Evolutionary conservation across 2,329 filamentous ascomycete species (phyloP).

Genomic region (Pseudovirgaria hyperparasitica): DNA sequence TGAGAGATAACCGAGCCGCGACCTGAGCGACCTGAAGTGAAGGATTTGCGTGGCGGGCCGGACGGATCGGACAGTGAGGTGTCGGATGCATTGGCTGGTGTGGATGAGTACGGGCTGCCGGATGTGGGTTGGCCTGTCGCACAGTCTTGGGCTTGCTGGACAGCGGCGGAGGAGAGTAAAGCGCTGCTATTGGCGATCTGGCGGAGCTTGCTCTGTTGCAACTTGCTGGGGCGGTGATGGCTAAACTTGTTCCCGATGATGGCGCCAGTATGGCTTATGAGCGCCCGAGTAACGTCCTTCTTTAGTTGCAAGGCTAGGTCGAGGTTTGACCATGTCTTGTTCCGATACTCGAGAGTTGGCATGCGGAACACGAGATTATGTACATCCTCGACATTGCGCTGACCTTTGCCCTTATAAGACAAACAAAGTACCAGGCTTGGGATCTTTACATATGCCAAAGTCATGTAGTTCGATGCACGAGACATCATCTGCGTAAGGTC

Average conservation of each 20-base stretch:
- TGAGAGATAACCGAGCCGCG: conserved; percentile 2
- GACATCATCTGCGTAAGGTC: conserved; percentile 95
- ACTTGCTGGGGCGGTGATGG: conserved; percentile 69
- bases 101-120: background rate
- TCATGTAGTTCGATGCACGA: conserved; percentile 94
- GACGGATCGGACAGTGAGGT: background rate
- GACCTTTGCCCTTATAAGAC: conserved; percentile 90
- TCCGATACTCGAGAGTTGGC: conserved; percentile 87
- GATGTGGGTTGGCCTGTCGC: conserved; percentile 3
- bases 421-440: conserved; percentile 90
- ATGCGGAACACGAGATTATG: conserved; percentile 96
- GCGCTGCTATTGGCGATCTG: conserved; percentile 73
- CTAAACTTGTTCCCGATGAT: conserved; percentile 97
- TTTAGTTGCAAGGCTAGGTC: conserved; percentile 88
- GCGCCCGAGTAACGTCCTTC: conserved; percentile 82
- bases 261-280: conserved; percentile 89
- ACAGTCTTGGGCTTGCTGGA: conserved; percentile 1
- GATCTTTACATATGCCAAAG: conserved; percentile 87
- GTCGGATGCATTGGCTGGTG: conserved; percentile 2
- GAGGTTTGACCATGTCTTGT: conserved; percentile 98
- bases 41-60: conserved; percentile 5
- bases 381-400: conserved; percentile 91
- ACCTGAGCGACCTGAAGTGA: conserved; percentile 4
- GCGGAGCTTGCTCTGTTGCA: conserved; percentile 65
- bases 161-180: conserved; percentile 43